phyloP scores from a whole-genome alignment of 176 grass and related monocot species.

The Phragmites australis region DNA sequence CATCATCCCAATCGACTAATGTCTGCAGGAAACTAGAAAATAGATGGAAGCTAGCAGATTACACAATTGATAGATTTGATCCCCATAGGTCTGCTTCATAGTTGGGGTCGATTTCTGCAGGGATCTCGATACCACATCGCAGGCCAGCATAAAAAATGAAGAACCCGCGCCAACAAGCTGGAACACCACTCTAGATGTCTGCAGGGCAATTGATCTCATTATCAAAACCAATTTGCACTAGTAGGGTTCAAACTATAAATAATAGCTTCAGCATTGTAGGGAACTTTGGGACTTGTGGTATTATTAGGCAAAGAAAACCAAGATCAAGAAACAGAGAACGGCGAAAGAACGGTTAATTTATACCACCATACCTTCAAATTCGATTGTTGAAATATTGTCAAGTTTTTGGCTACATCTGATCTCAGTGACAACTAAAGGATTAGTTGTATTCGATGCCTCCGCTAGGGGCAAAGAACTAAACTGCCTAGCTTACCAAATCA shows the following conservation, averaged over 20 bases:
- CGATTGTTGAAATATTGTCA: neutral
- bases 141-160: too few relatives aligned
- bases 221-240: neutral
- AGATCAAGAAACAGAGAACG: neutral
- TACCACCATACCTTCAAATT: neutral
- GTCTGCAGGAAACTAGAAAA: too few relatives aligned
- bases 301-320: too few relatives aligned
- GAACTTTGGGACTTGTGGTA: neutral
- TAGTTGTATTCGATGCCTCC: neutral
- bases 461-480: neutral
- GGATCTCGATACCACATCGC: too few relatives aligned
- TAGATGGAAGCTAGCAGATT: too few relatives aligned
- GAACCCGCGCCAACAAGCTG: too few relatives aligned
- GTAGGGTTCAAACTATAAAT: neutral
- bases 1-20: too few relatives aligned
- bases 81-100: too few relatives aligned
- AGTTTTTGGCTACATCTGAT: neutral
- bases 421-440: neutral
- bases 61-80: too few relatives aligned
- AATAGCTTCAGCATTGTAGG: neutral
- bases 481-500: neutral
- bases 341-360: neutral
- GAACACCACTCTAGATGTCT: neutral
- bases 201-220: neutral
- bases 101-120: too few relatives aligned